A percentile compares a stretch with the other conserved stretches of the same genome.
phyloP scores from a whole-genome alignment of 345 rosid genomes.

The Pistacia atlantica region DNA sequence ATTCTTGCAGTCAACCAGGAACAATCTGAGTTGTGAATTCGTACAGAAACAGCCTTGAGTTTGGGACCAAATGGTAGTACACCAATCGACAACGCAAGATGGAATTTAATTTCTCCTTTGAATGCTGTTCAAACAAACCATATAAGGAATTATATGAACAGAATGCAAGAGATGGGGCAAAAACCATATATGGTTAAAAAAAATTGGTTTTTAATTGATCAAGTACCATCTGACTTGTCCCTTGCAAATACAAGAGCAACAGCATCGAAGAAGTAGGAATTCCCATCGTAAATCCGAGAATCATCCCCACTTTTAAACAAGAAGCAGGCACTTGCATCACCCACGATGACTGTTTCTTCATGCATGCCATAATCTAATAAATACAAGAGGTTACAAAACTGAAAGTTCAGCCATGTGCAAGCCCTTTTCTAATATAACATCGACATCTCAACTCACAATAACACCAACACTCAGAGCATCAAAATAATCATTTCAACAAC shows the following conservation, averaged over 20 bases:
- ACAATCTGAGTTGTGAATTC: constrained; percentile 4
- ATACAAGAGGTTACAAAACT: neutral
- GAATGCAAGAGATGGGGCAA: too few relatives aligned
- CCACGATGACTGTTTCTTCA: constrained; percentile 43
- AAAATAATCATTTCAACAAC: neutral
- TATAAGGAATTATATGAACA: neutral
- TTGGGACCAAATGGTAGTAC: constrained; percentile 46
- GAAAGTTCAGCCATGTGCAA: neutral
- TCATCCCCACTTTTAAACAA: constrained; percentile 19
- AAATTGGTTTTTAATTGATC: too few relatives aligned
- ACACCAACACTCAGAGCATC: too few relatives aligned
- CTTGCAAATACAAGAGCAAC: constrained; percentile 49
- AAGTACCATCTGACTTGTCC: constrained; percentile 38
- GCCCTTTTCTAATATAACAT: neutral
- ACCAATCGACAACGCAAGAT: constrained; percentile 38
- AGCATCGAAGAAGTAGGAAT: constrained; percentile 27
- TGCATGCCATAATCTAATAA: constrained; percentile 36
- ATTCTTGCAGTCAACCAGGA: constrained; percentile 36
- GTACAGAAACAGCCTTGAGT: constrained; percentile 34
- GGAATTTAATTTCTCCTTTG: constrained; percentile 41
- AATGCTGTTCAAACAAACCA: constrained; percentile 18
- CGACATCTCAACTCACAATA: neutral
- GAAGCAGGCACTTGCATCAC: constrained; percentile 41
- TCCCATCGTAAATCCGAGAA: neutral
- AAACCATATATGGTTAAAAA: too few relatives aligned